Percentiles rank a stretch among this genome's conserved stretches.
phyloP scores from a whole-genome alignment of 495 filamentous ascomycete species.

The Diplogelasinospora grovesii region DNA sequence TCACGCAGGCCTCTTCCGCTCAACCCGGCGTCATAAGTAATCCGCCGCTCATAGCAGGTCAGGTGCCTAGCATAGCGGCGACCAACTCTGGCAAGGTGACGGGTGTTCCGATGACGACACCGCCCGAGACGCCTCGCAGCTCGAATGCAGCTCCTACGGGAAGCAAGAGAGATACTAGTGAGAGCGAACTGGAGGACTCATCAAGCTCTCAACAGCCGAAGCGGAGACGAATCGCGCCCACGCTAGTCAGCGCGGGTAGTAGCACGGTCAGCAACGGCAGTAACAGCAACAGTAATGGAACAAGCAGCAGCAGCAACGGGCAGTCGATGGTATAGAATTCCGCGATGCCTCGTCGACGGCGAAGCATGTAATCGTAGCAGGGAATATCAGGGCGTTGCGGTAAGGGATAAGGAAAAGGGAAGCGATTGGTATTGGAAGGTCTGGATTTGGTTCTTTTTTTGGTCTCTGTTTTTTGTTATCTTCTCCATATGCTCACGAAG shows the following conservation, averaged over 20 bases:
- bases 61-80: constrained; percentile 66
- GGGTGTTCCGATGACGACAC: constrained; percentile 58
- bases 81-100: constrained; percentile 54
- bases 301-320: constrained; percentile 6
- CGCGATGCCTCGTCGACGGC: too few species aligned
- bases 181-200: constrained; percentile 40
- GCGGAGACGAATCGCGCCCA: constrained; percentile 73
- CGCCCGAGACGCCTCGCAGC: constrained; percentile 69
- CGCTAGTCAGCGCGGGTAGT: constrained; percentile 41
- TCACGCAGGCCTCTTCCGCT: constrained; percentile 46
- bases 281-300: too few species aligned
- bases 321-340: constrained; percentile 13
- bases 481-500: too few species aligned
- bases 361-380: too few species aligned
- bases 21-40: constrained; percentile 53
- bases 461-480: too few species aligned
- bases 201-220: constrained; percentile 48
- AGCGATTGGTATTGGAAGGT: too few species aligned
- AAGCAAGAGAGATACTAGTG: constrained; percentile 56
- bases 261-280: constrained; percentile 1
- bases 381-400: too few species aligned
- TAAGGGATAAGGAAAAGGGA: too few species aligned
- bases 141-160: constrained; percentile 38
- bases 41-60: constrained; percentile 67
- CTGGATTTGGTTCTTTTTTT: too few species aligned